These are phyloP conservation scores for Paracoccidioides brasiliensis DNA, from an alignment of 2,329 filamentous ascomycete species.

Conservation along the genomic window DNA sequence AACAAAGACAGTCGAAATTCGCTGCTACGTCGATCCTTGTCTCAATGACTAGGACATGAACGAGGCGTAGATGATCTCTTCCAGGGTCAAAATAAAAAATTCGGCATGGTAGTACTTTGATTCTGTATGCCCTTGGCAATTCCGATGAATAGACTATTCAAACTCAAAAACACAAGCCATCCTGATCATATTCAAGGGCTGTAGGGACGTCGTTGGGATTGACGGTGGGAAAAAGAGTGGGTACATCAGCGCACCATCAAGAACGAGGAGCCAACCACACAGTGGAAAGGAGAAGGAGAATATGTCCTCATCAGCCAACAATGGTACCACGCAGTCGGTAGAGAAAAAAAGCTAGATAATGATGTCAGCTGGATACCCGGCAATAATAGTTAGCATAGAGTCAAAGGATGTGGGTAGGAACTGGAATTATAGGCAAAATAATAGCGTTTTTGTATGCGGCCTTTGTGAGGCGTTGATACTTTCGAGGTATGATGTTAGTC, in stretches of 20 bases:
- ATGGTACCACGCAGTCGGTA: background rate
- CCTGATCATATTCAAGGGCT: background rate
- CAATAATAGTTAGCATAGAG: background rate
- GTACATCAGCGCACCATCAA: background rate
- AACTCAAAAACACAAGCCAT: background rate
- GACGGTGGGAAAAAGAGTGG: background rate
- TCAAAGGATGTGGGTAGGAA: background rate
- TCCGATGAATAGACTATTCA: background rate
- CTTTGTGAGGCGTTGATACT: background rate
- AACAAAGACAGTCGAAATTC: background rate
- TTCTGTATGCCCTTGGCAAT: background rate
- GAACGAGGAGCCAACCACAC: background rate
- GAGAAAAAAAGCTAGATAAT: background rate
- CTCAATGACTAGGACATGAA: background rate
- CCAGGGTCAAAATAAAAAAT: background rate
- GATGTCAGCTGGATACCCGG: background rate
- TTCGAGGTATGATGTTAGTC: background rate
- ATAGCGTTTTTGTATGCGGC: background rate
- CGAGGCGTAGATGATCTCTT: slow-evolving; percentile 1
- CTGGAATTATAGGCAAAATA: background rate
- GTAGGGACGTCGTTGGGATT: background rate
- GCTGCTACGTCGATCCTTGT: slow-evolving; percentile 2
- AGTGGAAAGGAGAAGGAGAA: background rate
- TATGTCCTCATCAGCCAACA: background rate
- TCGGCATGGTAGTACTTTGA: background rate